These are phyloP conservation scores for Venturiaceae sp. DNA, from an alignment of 2,329 filamentous ascomycete species.

Conservation along the genomic window DNA sequence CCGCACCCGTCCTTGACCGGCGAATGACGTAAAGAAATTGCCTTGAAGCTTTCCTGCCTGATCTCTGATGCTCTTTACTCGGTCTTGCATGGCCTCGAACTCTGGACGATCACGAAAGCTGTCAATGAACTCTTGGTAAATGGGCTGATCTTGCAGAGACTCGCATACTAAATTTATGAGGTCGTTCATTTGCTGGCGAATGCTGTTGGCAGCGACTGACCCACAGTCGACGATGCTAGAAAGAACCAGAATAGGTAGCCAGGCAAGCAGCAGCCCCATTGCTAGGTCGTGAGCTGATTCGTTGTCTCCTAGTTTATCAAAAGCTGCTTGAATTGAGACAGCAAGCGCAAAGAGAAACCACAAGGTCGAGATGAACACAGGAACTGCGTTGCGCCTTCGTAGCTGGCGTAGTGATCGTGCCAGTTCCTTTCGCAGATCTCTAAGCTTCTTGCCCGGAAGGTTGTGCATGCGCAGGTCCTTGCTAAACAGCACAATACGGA, in stretches of 20 bases:
- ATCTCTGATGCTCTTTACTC: conserved; percentile 2
- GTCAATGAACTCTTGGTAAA: neutral
- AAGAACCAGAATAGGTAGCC: conserved; percentile 8
- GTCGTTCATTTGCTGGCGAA: conserved; percentile 6
- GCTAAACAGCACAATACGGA: conserved; percentile 9
- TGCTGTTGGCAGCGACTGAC: conserved; percentile 1
- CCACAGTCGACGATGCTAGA: conserved; percentile 9
- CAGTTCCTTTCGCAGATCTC: neutral
- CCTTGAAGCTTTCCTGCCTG: neutral
- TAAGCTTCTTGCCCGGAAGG: neutral
- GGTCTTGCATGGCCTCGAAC: neutral
- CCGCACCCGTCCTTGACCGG: conserved; percentile 8
- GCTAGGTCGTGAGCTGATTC: conserved; percentile 8
- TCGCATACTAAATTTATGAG: conserved; percentile 6
- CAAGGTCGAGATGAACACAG: conserved; percentile 9
- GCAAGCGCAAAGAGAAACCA: conserved; percentile 9
- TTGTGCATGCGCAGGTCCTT: conserved; percentile 1
- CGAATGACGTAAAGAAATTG: conserved; percentile 6
- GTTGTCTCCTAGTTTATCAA: conserved; percentile 7
- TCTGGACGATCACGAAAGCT: neutral
- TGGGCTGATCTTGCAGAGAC: conserved; percentile 1
- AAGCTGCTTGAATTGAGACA: conserved; percentile 8
- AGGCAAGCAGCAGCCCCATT: conserved; percentile 6
- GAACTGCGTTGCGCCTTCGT: conserved; percentile 7
- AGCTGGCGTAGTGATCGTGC: conserved; percentile 1